Conservation (phyloP, 1,284 basidiomycete species). For the Xanthoconium separans region DNA sequence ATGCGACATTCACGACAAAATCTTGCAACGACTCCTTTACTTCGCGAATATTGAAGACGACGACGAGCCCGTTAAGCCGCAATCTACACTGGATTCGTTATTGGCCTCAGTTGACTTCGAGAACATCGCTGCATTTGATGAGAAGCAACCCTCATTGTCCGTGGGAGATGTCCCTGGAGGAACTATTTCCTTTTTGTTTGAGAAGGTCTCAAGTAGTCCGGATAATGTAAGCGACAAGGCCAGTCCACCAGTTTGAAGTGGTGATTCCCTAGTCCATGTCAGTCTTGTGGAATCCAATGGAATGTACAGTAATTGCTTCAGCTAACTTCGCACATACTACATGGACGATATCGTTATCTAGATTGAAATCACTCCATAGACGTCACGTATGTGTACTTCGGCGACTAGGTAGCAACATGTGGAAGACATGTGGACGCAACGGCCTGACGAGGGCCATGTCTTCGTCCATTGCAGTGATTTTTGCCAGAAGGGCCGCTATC, state of each 20-base stretch:
- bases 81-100: slow-evolving; percentile 37
- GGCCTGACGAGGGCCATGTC: slow-evolving; percentile 20
- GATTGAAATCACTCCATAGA: background rate
- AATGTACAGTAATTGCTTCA: background rate
- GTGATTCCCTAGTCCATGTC: background rate
- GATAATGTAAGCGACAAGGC: slow-evolving; percentile 2
- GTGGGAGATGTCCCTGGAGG: slow-evolving; percentile 59
- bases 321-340: background rate
- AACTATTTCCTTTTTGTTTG: slow-evolving; percentile 70
- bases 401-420: slow-evolving; percentile 6
- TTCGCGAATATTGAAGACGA: slow-evolving; percentile 16
- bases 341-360: too few relatives aligned
- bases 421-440: slow-evolving; percentile 7
- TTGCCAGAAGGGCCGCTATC: slow-evolving; percentile 18
- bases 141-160: slow-evolving; percentile 23
- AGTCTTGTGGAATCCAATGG: background rate
- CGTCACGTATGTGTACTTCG: slow-evolving; percentile 13
- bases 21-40: slow-evolving; percentile 53
- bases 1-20: slow-evolving; percentile 58
- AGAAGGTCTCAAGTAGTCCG: slow-evolving; percentile 42
- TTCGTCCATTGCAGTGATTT: slow-evolving; percentile 23
- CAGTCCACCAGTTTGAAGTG: slow-evolving; percentile 3
- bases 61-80: slow-evolving; percentile 13
- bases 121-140: slow-evolving; percentile 39
- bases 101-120: slow-evolving; percentile 46